phyloP scores from a whole-genome alignment of 805 yeast genomes.

The Candida chauliodis region DNA sequence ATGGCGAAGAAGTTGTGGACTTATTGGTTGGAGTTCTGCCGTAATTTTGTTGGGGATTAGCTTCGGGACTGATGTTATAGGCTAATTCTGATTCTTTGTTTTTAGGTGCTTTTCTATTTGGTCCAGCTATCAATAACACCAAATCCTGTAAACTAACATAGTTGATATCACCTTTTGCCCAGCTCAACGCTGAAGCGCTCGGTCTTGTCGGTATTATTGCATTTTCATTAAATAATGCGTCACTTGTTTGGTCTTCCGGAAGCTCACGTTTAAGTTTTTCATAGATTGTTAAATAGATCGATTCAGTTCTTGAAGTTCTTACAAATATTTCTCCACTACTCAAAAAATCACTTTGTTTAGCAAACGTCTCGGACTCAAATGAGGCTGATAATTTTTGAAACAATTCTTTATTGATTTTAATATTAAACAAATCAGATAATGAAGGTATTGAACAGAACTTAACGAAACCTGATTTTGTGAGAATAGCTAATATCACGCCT shows the following conservation, averaged over 20 bases:
- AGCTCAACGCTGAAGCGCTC: conserved; percentile 68
- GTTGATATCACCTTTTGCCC: conserved; percentile 75
- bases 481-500: conserved; percentile 47
- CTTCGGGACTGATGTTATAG: conserved; percentile 42
- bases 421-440: conserved; percentile 51
- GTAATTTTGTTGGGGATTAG: conserved; percentile 33
- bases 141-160: conserved; percentile 61
- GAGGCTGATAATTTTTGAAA: conserved; percentile 20
- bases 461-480: conserved; percentile 46
- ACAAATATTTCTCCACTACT: conserved; percentile 57
- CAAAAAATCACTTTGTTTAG: conserved; percentile 28
- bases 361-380: conserved; percentile 17
- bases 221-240: conserved; percentile 66
- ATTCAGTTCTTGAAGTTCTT: conserved; percentile 51
- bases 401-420: conserved; percentile 34
- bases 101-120: conserved; percentile 54
- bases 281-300: conserved; percentile 20
- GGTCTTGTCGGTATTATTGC: conserved; percentile 77
- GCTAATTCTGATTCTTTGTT: conserved; percentile 60
- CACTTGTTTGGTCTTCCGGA: conserved; percentile 32
- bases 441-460: conserved; percentile 57
- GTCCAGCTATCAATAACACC: conserved; percentile 68
- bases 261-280: conserved; percentile 16
- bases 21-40: conserved; percentile 10
- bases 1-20: conserved; percentile 24